Percentiles rank a stretch among this genome's conserved stretches.
Conservation (phyloP, 2,329 filamentous ascomycete genomes). For the Epichloe sylvatica region DNA sequence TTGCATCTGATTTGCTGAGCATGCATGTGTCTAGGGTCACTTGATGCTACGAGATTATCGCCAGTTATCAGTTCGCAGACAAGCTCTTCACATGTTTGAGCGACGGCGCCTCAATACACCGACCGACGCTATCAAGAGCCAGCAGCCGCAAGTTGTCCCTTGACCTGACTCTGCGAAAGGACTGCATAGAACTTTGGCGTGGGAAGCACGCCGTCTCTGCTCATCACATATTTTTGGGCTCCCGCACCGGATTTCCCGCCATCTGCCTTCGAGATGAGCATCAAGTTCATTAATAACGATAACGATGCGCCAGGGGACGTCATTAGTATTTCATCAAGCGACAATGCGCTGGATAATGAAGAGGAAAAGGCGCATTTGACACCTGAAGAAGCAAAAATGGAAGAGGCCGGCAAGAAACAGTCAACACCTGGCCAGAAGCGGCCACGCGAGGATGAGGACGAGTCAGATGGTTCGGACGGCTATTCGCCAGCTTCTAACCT, state of each 20-base stretch:
- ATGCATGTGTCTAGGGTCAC: no score
- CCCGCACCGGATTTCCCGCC: not conserved
- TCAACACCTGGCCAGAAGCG: slow-evolving; percentile 1
- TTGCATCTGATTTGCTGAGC: no score
- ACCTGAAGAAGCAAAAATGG: not conserved
- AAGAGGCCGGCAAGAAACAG: not conserved
- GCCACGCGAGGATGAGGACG: not conserved
- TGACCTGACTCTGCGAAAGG: not conserved
- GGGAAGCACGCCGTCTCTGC: not conserved
- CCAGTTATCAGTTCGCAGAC: no score
- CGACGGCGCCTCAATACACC: not conserved
- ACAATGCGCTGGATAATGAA: not conserved
- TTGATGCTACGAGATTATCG: not conserved
- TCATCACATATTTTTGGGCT: not conserved
- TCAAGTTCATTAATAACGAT: not conserved
- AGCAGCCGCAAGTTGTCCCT: not conserved
- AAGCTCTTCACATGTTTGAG: not conserved
- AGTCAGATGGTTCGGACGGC: slow-evolving; percentile 2
- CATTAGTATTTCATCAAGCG: slow-evolving; percentile 2
- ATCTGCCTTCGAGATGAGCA: not conserved
- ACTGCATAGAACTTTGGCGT: not conserved
- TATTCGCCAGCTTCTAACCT: not conserved
- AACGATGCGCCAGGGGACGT: not conserved
- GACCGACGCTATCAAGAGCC: not conserved
- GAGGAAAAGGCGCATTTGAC: not conserved